phyloP scores from a whole-genome alignment of 345 rosid species.

The Acer saccharum region DNA sequence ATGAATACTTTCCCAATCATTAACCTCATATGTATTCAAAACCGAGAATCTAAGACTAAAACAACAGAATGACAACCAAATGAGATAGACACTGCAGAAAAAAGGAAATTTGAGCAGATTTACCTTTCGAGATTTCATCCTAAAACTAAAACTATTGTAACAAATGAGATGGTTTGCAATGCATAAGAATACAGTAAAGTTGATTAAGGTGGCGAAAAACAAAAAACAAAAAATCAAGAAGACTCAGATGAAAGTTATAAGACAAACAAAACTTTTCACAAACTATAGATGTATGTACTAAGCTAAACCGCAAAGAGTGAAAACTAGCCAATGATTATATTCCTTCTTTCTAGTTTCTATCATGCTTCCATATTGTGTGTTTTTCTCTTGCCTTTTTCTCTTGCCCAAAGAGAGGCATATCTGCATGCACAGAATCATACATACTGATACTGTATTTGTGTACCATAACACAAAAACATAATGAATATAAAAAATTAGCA shows the following conservation, averaged over 20 bases:
- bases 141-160: no score
- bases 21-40: not conserved
- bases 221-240: not conserved
- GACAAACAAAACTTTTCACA: slow-evolving; percentile 5
- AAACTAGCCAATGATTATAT: not conserved
- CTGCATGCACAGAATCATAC: not conserved
- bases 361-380: not conserved
- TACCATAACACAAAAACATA: not conserved
- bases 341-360: not conserved
- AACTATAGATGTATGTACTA: not conserved
- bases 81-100: not conserved
- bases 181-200: no score
- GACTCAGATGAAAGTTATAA: not conserved
- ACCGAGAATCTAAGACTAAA: not conserved
- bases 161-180: no score
- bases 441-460: not conserved
- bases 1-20: not conserved
- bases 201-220: not conserved
- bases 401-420: not conserved
- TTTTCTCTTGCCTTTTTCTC: not conserved
- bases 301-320: not conserved
- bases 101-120: not conserved
- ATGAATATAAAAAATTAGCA: not conserved
- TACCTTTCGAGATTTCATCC: no score
- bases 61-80: not conserved